Evolutionary conservation across 805 yeast species (phyloP), one percentile per base, ranked within the genome.

Genomic region (Blastobotrys mokoenaii): DNA sequence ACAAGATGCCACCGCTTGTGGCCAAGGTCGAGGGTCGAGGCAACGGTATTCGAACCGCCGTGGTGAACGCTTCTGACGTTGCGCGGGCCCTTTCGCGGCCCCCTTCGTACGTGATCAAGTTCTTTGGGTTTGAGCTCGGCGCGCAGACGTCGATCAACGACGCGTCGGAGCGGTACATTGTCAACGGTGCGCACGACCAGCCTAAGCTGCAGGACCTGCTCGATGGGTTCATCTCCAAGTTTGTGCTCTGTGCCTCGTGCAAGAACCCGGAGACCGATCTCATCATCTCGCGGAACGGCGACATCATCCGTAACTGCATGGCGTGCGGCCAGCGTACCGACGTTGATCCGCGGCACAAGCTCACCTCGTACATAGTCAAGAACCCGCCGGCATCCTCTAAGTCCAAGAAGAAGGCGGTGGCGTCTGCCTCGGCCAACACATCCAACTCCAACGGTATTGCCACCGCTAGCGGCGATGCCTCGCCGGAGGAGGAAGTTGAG

Each of bases 1-100:
- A 93, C 70, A 93, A 93, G 73, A 93, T 93, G 98, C 98, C 98
- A 63, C 84, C 94, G 37, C 82, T 93, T 68, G 94, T 85, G 70
- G 85, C 96, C 56, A 93, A 93, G 76, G 86, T 86, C 54, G 97
- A 93, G 72, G 98, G 98, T 67, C 79, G 96, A 65, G 98, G 98
- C 72, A 93, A 93, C 71, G 98, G 98, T 80, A 93, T 93, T 70
- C 89, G 88, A 67, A 93, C 98, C 18, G 94, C 90, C 45, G 82
- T 93, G 46, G 78, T 87, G 55, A 93, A 93, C 68, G 79, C 87
- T 45, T 71, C 84, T 34, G 97, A 93, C 61, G 96, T 93, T 50
- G 95, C 97, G 35, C 79, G 96, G 60, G 95, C 97, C 17, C 74
- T 93, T 53, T 85, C 84, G 55, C 82, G 98, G 69, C 97, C 98